Base-by-base conservation (phyloP, 768 basidiomycete species). In the Mycena pura region DNA sequence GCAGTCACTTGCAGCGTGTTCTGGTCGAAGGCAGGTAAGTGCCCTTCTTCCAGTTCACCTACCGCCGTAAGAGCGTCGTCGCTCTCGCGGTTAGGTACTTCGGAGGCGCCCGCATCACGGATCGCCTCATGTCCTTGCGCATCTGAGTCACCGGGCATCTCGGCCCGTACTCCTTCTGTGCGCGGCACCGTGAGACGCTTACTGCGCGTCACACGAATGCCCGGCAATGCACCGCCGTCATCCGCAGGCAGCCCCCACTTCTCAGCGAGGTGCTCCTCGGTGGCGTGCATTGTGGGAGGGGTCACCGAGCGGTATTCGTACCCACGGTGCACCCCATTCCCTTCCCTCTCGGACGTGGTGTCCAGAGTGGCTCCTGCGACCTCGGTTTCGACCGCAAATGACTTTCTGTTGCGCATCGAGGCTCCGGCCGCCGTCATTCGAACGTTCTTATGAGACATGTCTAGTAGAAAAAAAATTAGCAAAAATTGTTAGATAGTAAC, bases 401-500 rank as follows among this genome's bases (percentile, higher is more conserved):
- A 32, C 5, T 17, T 21, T 21, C 3, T 32, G 24, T 25, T 56
- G 43, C 39, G 54, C 25, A 6, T 24, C 14, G 44, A 56, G 31
- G 44, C 6, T 25, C 2, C 36, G 34, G 34, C 17, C 32, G 24
- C 34, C 34, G 38, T 25, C 32, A 24, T 56, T 46, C 32, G 32
- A 32, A 45, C 32, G 10, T 46, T 46, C 1, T n/a, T 17, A 43
- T 43, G 47, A n/a, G n/a, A n/a, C 44, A 56, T 56, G 43, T 47
- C 54, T 56, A 38, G n/a, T n/a, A 6, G 38, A 22, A 56, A 47
- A 56, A 56, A 46, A 39, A 44, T n/a, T 50, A 58, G 57, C 47
- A 49, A 58, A 49, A 58, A 49, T 43, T n/a, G 43, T 17, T 31
- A 29, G 13, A 11, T n/a, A n/a, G n/a, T 41, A 22, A 58, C 47